phyloP scores from a whole-genome alignment of 202 grass and related monocot genomes.

The Tripidium arundinaceum region DNA sequence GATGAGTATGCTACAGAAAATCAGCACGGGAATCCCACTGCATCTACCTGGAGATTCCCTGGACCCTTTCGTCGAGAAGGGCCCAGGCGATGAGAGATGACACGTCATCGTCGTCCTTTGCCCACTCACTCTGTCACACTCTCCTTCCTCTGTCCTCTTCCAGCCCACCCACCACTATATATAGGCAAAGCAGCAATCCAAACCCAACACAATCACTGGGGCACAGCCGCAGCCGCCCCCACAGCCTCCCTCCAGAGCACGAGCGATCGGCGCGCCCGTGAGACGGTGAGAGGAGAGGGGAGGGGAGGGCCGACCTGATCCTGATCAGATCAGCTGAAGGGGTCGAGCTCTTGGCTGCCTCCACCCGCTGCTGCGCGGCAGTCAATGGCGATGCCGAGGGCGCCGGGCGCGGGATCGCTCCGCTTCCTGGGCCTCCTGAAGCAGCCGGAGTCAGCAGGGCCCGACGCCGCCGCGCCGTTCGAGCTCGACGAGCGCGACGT shows the following conservation, averaged over 20 bases:
- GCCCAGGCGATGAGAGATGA: not conserved
- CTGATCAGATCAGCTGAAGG: no score
- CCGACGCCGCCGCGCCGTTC: no score
- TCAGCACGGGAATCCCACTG: conserved; percentile 33
- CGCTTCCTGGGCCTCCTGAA: no score
- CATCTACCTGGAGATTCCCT: conserved; percentile 46
- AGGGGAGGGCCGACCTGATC: not conserved
- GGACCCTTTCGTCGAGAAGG: not conserved
- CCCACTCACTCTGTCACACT: not conserved
- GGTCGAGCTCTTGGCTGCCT: no score
- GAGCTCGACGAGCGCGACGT: no score
- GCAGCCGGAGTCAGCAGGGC: no score
- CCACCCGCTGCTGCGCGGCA: no score
- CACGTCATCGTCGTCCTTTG: not conserved
- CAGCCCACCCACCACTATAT: not conserved
- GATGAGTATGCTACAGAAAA: not conserved
- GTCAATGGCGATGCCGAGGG: no score
- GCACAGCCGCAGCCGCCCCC: not conserved
- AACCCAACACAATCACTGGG: not conserved
- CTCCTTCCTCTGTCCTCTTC: not conserved
- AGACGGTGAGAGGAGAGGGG: not conserved
- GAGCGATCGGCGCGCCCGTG: not conserved
- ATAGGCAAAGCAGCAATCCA: no score
- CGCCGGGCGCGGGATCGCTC: no score
- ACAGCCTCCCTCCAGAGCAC: not conserved